Base-by-base conservation (phyloP, 371 early-diverging fungal species). In the Mucor mucedo region DNA sequence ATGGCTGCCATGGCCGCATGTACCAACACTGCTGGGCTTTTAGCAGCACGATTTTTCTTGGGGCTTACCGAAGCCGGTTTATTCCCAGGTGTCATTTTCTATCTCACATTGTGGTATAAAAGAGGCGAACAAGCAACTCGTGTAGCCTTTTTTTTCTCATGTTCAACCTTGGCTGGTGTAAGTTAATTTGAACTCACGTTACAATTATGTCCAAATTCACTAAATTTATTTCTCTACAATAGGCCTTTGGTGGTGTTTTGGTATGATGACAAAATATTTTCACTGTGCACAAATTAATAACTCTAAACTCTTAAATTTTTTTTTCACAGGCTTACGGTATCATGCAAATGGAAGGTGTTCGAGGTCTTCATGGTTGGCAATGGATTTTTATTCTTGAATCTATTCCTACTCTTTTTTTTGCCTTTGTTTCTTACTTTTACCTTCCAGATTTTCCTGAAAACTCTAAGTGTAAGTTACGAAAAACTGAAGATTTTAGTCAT, bases 371-470 rank as follows among this genome's bases (percentile, higher is more conserved):
- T 55, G 87, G 83, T 1, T 89, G 89, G 89, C 86, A 86, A 60
- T 86, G 86, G 87, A 84, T 92, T 49, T 93, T 92, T 66, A 82
- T 92, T 33, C 80, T 93, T 47, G 91, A 91, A 66, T 92, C 91
- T 5, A 61, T 91, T 42, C 86, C 88, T 2, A 87, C 93, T 0
- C 70, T 89, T 2, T 38, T 89, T 1, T 74, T 90, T 50, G 85
- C 91, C 9, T 42, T 87, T 30, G 59, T 78, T 6, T 74, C 87
- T 35, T 91, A 75, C 57, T 82, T 85, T 52, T 71, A 84, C 52
- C 73, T 93, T 48, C 90, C 93, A 9, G 87, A 91, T 58, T 86
- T 88, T 56, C 95, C 93, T 2, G 83, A 83, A 13, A 85, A 82
- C 41, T 84, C 89, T 42, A 83, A 77, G 68, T 86, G 80, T 74